phyloP scores from a whole-genome alignment of 2,329 filamentous ascomycete genomes.

The Thielaviopsis ethacetica region DNA sequence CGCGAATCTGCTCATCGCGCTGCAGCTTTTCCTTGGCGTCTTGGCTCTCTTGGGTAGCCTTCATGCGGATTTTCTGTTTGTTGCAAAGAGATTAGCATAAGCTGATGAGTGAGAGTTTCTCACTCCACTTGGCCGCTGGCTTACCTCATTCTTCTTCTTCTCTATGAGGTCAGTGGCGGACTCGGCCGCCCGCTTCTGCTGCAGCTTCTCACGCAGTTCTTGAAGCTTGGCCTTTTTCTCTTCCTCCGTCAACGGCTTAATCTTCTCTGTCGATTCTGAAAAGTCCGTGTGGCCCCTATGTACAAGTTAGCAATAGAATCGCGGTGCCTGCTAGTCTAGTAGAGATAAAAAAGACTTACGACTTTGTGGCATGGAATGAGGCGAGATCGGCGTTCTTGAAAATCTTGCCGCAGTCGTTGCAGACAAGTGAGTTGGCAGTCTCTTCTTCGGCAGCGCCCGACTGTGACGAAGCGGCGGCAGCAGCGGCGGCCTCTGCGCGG shows the following conservation, averaged over 20 bases:
- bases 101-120: too few relatives aligned
- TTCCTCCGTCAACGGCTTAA: constrained; percentile 78
- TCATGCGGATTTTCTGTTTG: constrained; percentile 53
- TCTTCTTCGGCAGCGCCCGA: constrained; percentile 27
- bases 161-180: constrained; percentile 63
- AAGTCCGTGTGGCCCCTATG: constrained; percentile 72
- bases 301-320: background rate
- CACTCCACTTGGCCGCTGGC: too few relatives aligned
- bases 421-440: constrained; percentile 61
- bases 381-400: constrained; percentile 70
- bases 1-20: constrained; percentile 82
- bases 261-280: constrained; percentile 80
- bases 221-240: constrained; percentile 70
- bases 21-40: constrained; percentile 79
- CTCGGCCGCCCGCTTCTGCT: constrained; percentile 53
- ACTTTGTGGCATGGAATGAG: constrained; percentile 81
- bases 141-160: constrained; percentile 69
- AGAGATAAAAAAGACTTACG: constrained; percentile 29
- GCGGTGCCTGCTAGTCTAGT: background rate
- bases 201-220: constrained; percentile 56
- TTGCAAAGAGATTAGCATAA: too few relatives aligned
- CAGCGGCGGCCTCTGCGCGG: constrained; percentile 25
- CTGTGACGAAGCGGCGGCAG: constrained; percentile 14
- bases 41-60: constrained; percentile 76
- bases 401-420: constrained; percentile 88